Base-by-base conservation (phyloP, 768 basidiomycete species). In the Russula sp. region DNA sequence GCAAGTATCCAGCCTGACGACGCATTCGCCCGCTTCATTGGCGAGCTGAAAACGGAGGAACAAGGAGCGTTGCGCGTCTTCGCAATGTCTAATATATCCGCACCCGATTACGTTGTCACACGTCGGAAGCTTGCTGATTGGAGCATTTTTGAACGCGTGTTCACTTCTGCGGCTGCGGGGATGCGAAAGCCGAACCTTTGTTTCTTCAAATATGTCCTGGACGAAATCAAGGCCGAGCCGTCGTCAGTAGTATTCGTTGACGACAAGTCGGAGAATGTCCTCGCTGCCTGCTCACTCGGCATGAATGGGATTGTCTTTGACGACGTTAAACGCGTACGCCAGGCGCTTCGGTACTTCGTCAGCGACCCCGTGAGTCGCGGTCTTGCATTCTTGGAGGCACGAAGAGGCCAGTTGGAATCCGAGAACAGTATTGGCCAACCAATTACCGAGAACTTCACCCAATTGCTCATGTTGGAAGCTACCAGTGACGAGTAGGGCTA, bases 11-110 rank as follows among this genome's bases (percentile, higher is more conserved):
- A 73, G 45, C 73, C 78, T 8, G 75, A 84, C 66, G 68, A 77
- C 31, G 71, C 75, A n/a, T 72, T 83, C 67, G 76, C 82, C 35
- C 64, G 70, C 6, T 70, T 84, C 31, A 77, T 84, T 47, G 75
- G 75, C 3, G 76, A 81, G 52, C 72, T 84, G 47, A 80, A 80
- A 64, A 63, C 66, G 5, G 72, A 77, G 59, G 73, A 74, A 1
- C 61, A 72, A 10, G 72, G 71, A n/a, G 57, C 68, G 6, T 70
- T 82, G 1, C 74, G 70, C 16, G 75, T 84, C 40, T 82, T 78
- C 55, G 83, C 82, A 40, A 82, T 84, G 80, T 83, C 82, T 40
- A 85, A 85, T 70, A 84, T 85, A 32, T 82, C 83, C 16, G 66
- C 73, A 0, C 80, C 81, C 9, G 83, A 84, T 66, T 82, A 77